Evolutionary conservation across 2,329 filamentous ascomycete species (phyloP).

Genomic region (Arthrinium puccinioides): DNA sequence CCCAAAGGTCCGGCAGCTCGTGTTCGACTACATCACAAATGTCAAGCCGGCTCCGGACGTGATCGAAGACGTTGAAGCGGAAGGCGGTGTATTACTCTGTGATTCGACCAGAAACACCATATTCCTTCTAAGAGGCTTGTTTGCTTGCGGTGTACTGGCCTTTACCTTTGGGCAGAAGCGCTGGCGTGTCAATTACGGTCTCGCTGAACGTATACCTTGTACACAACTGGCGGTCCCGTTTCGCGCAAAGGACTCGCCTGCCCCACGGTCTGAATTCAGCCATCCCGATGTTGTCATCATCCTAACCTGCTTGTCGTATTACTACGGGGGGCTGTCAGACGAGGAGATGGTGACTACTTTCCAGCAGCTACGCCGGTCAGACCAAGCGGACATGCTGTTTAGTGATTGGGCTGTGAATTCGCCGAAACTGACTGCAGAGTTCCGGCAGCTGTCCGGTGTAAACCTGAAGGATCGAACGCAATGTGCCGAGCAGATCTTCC

Average conservation of each 20-base stretch:
- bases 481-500: constrained; percentile 43
- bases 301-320: constrained; percentile 49
- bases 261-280: constrained; percentile 51
- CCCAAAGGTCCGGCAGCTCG: constrained; percentile 14
- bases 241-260: constrained; percentile 50
- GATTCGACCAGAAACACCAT: constrained; percentile 40
- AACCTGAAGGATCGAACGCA: constrained; percentile 50
- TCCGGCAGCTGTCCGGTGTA: constrained; percentile 38
- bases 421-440: constrained; percentile 23
- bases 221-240: constrained; percentile 51
- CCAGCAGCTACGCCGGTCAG: constrained; percentile 36
- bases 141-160: constrained; percentile 3
- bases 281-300: constrained; percentile 52
- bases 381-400: constrained; percentile 47
- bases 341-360: constrained; percentile 42
- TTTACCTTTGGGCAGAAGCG: background rate
- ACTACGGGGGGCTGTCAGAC: constrained; percentile 46
- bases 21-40: constrained; percentile 26
- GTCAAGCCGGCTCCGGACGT: constrained; percentile 36
- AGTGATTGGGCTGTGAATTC: constrained; percentile 34
- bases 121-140: constrained; percentile 7
- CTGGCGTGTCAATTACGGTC: constrained; percentile 4
- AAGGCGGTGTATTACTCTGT: constrained; percentile 46
- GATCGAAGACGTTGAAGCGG: constrained; percentile 30
- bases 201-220: constrained; percentile 29